Conservation (phyloP, 805 yeast genomes). For the Saturnispora dispora region DNA sequence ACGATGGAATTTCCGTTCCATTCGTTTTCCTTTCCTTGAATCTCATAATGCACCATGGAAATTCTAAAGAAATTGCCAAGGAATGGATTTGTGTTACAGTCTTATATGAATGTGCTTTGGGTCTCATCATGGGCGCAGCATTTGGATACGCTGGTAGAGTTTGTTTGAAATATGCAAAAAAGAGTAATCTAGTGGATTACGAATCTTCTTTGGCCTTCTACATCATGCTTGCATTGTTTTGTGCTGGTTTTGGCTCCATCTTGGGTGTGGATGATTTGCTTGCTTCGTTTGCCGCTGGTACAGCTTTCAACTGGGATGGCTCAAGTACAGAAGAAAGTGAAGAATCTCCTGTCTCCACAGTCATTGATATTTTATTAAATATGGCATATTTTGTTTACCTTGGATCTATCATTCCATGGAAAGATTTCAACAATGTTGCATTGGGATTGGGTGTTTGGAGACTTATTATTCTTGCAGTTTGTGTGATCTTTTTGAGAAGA, state of each 20-base stretch:
- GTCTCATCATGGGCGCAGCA: constrained; percentile 41
- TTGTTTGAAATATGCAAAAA: constrained; percentile 45
- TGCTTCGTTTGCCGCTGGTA: constrained; percentile 67
- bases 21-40: constrained; percentile 53
- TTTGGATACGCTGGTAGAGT: constrained; percentile 45
- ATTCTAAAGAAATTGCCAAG: constrained; percentile 43
- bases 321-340: constrained; percentile 51
- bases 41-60: constrained; percentile 41
- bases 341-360: constrained; percentile 55
- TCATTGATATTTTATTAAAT: constrained; percentile 55
- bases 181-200: constrained; percentile 44
- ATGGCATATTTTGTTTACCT: constrained; percentile 60
- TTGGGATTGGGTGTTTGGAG: constrained; percentile 47
- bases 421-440: constrained; percentile 37
- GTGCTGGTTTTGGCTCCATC: constrained; percentile 56
- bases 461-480: constrained; percentile 41
- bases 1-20: constrained; percentile 67
- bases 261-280: constrained; percentile 64
- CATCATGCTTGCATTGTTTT: constrained; percentile 44
- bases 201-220: constrained; percentile 52
- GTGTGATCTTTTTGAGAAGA: constrained; percentile 41
- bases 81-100: constrained; percentile 57
- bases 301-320: constrained; percentile 69
- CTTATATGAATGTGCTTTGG: constrained; percentile 53
- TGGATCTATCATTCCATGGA: constrained; percentile 68